phyloP scores from a whole-genome alignment of 2,329 filamentous ascomycete genomes.

The Phaeophleospora eucalypticola region DNA sequence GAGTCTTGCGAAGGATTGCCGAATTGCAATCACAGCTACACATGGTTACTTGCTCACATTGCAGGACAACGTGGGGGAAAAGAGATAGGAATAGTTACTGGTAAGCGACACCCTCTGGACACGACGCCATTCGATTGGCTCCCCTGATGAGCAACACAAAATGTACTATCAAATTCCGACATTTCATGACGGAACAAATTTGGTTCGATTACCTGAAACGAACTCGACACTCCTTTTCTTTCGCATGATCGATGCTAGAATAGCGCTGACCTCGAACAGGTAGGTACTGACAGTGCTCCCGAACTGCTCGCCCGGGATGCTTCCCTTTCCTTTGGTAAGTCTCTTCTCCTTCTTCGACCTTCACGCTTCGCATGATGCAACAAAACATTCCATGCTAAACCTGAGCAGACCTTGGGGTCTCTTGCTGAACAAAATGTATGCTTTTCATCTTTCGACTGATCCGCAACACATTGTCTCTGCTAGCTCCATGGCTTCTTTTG shows the following conservation, averaged over 20 bases:
- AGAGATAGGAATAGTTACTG: too few relatives aligned
- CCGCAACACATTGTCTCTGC: conserved; percentile 7
- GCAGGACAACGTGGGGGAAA: too few relatives aligned
- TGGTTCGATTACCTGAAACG: conserved; percentile 48
- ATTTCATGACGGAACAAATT: conserved; percentile 40
- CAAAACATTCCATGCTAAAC: conserved; percentile 72
- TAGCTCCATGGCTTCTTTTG: neutral
- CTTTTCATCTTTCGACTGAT: conserved; percentile 87
- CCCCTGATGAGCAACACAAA: conserved; percentile 43
- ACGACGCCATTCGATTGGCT: too few relatives aligned
- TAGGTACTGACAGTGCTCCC: conserved; percentile 25
- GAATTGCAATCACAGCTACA: too few relatives aligned
- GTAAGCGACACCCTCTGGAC: neutral
- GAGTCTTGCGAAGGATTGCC: too few relatives aligned
- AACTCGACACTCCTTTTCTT: conserved; percentile 1
- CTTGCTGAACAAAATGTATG: conserved; percentile 64
- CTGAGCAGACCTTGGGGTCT: conserved; percentile 54
- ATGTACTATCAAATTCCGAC: conserved; percentile 51
- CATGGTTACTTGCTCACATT: too few relatives aligned
- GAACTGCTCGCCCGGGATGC: neutral
- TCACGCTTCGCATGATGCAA: conserved; percentile 58
- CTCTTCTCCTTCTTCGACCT: conserved; percentile 15
- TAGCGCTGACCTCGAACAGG: conserved; percentile 23
- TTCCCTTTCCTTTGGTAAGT: conserved; percentile 21
- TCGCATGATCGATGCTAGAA: neutral